phyloP scores from a whole-genome alignment of 169 alveolate genomes.

The Cryptosporidium sp. region DNA sequence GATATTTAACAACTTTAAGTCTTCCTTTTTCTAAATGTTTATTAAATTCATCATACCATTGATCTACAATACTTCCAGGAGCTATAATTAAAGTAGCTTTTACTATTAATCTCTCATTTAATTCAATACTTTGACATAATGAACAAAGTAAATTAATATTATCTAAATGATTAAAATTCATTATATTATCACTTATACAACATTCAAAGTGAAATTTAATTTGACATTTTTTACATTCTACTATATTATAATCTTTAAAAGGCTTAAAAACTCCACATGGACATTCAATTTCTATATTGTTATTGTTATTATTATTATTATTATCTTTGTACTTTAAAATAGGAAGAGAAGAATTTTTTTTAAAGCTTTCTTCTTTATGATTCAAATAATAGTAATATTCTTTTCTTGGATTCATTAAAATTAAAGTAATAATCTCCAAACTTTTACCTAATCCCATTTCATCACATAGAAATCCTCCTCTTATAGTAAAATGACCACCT shows the following conservation, averaged over 20 bases:
- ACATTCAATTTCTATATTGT: slow-evolving; percentile 12
- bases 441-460: slow-evolving; percentile 75
- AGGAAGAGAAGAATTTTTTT: not conserved
- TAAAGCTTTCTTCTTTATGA: not conserved
- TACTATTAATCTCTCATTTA: not conserved
- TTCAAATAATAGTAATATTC: not conserved
- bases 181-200: not conserved
- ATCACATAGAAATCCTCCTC: slow-evolving; percentile 70
- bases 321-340: not conserved
- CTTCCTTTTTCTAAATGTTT: slow-evolving; percentile 31
- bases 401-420: slow-evolving; percentile 11
- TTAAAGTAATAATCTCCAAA: slow-evolving; percentile 46
- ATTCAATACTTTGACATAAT: slow-evolving; percentile 13
- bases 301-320: not conserved
- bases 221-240: slow-evolving; percentile 17
- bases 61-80: slow-evolving; percentile 70
- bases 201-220: slow-evolving; percentile 24
- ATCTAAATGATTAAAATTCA: not conserved
- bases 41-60: slow-evolving; percentile 59
- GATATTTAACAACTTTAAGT: slow-evolving; percentile 18
- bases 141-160: slow-evolving; percentile 14
- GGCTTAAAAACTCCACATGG: slow-evolving; percentile 40
- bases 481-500: slow-evolving; percentile 38
- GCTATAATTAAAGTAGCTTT: slow-evolving; percentile 47
- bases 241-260: not conserved